Evolutionary conservation across 2,329 filamentous ascomycete genomes (phyloP), one percentile per base, ranked within the genome.

Genomic region (Botrytis fragariae): DNA sequence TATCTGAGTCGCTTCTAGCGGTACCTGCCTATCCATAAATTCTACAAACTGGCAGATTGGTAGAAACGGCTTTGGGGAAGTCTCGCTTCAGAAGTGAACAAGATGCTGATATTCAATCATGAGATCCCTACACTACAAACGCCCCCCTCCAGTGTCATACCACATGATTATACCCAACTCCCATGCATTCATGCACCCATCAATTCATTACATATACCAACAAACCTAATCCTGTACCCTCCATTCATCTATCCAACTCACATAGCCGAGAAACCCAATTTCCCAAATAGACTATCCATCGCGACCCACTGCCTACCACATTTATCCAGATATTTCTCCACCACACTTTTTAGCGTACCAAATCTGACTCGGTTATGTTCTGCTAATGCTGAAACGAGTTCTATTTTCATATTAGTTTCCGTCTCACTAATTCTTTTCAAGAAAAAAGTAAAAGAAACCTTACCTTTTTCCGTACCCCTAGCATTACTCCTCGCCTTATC

Each of bases 251-350:
- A 35, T 10, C 20, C 44, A 54, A 42, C 29, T 68, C 62, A 72
- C 32, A 67, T n/a, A 9, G 71, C 71, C 20, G 73, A 76, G 79
- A 90, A 89, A 16, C 89, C 89, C 59, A 91, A 79, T 82, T 90
- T 91, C 37, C 88, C 87, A 86, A 97, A 98, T 76, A 98, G 83
- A 77, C 86, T 91, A 82, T 96, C 94, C 95, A 97, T 98, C 77
- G 93, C 92, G 70, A 98, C 95, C 93, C 94, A 97, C 82, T 94
- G 92, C 78, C 93, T 86, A 39, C 95, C 95, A 82, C 94, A 97
- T 84, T 95, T 96, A 79, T 94, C 93, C 78, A 97, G 83, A 83
- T 97, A 97, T 79, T 85, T 89, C 76, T 95, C 93, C 8, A 97
- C 93, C 22, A 94, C 90, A 10, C 87, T 87, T 85, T 91, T 93